Evolutionary conservation across 2,329 filamentous ascomycete genomes (phyloP), one percentile per base, ranked within the genome.

Genomic region (Pseudopithomyces maydicus): DNA sequence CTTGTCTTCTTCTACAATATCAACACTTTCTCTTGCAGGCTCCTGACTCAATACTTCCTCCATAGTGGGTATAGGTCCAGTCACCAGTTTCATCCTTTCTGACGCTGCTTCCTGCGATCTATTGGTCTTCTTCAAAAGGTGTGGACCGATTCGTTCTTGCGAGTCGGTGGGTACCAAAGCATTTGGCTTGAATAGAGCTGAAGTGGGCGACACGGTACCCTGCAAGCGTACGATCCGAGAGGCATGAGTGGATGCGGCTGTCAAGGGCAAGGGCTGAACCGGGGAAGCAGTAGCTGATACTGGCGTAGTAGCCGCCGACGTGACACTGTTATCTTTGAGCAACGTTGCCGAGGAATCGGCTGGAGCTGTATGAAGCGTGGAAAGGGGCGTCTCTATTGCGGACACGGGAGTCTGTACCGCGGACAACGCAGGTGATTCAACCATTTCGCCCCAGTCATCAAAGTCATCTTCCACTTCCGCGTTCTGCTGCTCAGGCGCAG

Each of bases 401-500:
- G 70, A 62, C 1, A 68, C n/a, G n/a, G n/a, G n/a, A n/a, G n/a
- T n/a, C n/a, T n/a, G n/a, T n/a, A n/a, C n/a, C n/a, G 50, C 64
- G n/a, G 71, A 62, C 1, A 68, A 49, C 8, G 68, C 68, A 47
- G 74, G 71, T 14, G 68, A 75, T 42, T 74, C 68, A 41, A 77
- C 69, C 74, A 77, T 77, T 39, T 77, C 74, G 51, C 74, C 74
- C 74, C 74, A 77, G 2, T 71, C 68, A 20, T 71, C 66, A 22
- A 75, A 71, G 23, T 76, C 74, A 22, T 74, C 71, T 41, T 66
- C 65, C 35, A 8, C 14, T 19, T 53, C 32, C 2, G 53, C 32
- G 22, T 35, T 20, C 11, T 56, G 33, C 42, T 46, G 10, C 29
- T 59, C 63, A 15, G 55, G 43, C 15, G 48, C 32, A 6, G 52